Evolutionary conservation across 306 rosid genomes (phyloP), one percentile per base, ranked within the genome.

Genomic region (Rosa persica): DNA sequence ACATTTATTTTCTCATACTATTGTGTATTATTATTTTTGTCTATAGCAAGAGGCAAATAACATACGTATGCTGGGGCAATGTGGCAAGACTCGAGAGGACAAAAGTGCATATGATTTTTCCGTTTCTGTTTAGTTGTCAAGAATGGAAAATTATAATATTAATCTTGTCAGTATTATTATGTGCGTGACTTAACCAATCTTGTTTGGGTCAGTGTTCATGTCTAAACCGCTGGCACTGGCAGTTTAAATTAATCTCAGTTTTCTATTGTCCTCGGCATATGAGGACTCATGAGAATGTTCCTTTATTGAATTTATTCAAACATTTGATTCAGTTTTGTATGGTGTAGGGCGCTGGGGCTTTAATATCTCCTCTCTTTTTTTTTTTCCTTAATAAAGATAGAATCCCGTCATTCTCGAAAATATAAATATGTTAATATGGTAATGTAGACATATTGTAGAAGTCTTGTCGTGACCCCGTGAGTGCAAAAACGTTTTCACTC

Each of bases 281-380:
- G 43, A 22, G 15, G 64, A 58, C 66, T 48, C 75, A 71, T 48
- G 61, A 71, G 75, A 47, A 16, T 30, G 60, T 48, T 47, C 60
- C 61, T 43, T 71, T 48, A 11, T 60, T 60, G 44, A 71, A 30
- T 43, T 71, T 71, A 11, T 60, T 60, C 61, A 71, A 48, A 47
- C 27, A 16, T 19, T 46, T 20, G 38, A 30, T 34, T 8, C 30
- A 9, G 30, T 8, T n/a, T 3, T 22, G 8, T 22, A 4, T 9
- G 62, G 12, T 55, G 7, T 8, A 30, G 36, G 36, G 36, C 2
- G 36, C 36, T 30, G 36, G 5, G 30, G 62, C 8, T 54, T 7
- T 20, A 9, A 51, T 51, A 0, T 51, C 22, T 51, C 17, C 2
- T 2, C 17, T 15, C 17, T 39, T 6, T 19, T 2, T 51, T 15